Evolutionary conservation across 2,329 filamentous ascomycete species (phyloP).

Genomic region (Paecilomyces niveus): DNA sequence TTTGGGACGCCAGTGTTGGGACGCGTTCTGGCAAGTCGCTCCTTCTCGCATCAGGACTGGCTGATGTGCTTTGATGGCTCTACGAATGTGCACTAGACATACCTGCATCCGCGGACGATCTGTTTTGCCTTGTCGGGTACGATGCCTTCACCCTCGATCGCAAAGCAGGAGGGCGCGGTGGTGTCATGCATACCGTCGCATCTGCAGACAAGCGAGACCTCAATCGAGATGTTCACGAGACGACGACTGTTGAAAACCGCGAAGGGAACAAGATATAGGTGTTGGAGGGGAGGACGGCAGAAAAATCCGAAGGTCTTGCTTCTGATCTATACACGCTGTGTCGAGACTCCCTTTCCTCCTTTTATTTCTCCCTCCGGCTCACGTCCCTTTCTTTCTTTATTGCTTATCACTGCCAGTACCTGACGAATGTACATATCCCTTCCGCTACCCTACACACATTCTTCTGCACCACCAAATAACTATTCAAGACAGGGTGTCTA

Average conservation of each 20-base stretch:
- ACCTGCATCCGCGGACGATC: not conserved
- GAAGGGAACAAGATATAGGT: not conserved
- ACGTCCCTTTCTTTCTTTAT: slow-evolving; percentile 9
- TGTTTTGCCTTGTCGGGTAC: not conserved
- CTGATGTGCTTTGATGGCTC: not conserved
- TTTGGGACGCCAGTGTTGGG: not conserved
- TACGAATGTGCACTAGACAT: not conserved
- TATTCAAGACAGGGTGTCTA: slow-evolving; percentile 19
- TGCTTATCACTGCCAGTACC: slow-evolving; percentile 14
- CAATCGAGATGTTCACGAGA: not conserved
- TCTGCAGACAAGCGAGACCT: not conserved
- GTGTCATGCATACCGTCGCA: not conserved
- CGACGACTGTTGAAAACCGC: not conserved
- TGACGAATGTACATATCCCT: slow-evolving; percentile 28
- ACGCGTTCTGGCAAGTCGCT: not conserved
- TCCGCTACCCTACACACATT: slow-evolving; percentile 10
- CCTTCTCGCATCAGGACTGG: not conserved
- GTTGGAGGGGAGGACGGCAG: not conserved
- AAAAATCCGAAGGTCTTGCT: not conserved
- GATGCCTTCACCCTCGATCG: not conserved
- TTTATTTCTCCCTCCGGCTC: slow-evolving; percentile 7
- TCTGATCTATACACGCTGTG: not conserved
- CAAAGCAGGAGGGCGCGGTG: not conserved
- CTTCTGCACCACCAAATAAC: slow-evolving; percentile 17
- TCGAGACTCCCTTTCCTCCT: slow-evolving; percentile 4